phyloP scores from a whole-genome alignment of 2,329 filamentous ascomycete species.

The Fusarium longipes region DNA sequence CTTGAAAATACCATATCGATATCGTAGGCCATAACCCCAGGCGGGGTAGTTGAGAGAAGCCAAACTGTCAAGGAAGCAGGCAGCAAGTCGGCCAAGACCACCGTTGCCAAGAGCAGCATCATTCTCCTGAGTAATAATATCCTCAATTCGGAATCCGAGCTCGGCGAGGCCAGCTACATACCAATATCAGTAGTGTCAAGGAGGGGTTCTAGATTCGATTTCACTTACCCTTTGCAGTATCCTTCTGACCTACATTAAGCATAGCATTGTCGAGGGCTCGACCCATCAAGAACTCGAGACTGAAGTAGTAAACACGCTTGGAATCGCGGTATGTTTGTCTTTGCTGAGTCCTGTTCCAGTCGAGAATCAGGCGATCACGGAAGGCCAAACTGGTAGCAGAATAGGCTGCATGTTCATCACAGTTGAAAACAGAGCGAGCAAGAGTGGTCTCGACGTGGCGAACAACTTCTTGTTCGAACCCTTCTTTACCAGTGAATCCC shows the following conservation, averaged over 20 bases:
- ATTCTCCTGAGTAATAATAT: slow-evolving; percentile 93
- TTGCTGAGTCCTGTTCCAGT: slow-evolving; percentile 99
- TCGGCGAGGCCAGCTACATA: slow-evolving; percentile 80
- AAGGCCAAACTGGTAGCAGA: slow-evolving; percentile 91
- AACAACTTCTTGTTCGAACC: slow-evolving; percentile 88
- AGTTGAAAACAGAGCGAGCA: slow-evolving; percentile 97
- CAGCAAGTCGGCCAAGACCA: slow-evolving; percentile 91
- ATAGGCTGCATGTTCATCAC: slow-evolving; percentile 94
- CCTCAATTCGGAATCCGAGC: slow-evolving; percentile 96
- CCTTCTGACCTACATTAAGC: slow-evolving; percentile 92
- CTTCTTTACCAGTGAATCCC: slow-evolving; percentile 81
- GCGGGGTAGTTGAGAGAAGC: slow-evolving; percentile 95
- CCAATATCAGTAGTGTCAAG: background rate
- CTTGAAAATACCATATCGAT: slow-evolving; percentile 98
- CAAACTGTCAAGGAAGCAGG: slow-evolving; percentile 96
- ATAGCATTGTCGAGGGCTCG: slow-evolving; percentile 97
- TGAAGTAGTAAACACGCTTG: slow-evolving; percentile 97
- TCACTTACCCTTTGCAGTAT: slow-evolving; percentile 77
- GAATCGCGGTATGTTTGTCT: slow-evolving; percentile 89
- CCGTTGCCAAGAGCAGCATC: slow-evolving; percentile 97
- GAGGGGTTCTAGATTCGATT: background rate
- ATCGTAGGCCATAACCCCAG: slow-evolving; percentile 96
- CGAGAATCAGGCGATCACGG: slow-evolving; percentile 89
- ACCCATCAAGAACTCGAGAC: slow-evolving; percentile 97
- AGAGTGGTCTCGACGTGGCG: slow-evolving; percentile 96